These are phyloP conservation scores for Carex scoparia DNA, from an alignment of 176 grass and related monocot genomes.

Conservation along the genomic window DNA sequence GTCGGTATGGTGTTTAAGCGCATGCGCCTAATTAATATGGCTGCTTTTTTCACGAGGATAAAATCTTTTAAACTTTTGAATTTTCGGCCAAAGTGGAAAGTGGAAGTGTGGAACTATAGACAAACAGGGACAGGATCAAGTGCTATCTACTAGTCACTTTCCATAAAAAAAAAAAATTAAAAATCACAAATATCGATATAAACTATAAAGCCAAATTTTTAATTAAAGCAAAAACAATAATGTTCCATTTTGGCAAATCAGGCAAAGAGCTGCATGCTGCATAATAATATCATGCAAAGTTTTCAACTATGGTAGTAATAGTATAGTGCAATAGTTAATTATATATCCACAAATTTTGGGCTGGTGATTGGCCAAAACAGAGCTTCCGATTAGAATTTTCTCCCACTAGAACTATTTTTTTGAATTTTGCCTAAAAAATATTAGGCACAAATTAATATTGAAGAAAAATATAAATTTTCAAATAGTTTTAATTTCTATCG, in stretches of 20 bases:
- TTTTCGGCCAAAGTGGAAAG: not conserved
- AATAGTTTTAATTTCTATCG: too few species aligned
- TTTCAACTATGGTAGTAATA: not conserved
- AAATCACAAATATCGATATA: too few species aligned
- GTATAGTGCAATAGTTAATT: not conserved
- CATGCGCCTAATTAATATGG: conserved; percentile 22
- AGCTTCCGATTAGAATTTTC: too few species aligned
- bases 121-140: not conserved
- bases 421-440: too few species aligned
- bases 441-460: too few species aligned
- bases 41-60: not conserved
- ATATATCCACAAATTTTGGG: too few species aligned
- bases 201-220: too few species aligned
- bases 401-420: too few species aligned
- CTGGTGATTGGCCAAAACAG: too few species aligned
- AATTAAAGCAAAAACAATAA: not conserved
- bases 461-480: too few species aligned
- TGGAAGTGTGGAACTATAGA: not conserved
- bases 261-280: not conserved
- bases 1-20: not conserved
- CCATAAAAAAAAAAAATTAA: not conserved
- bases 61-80: conserved; percentile 15
- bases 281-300: not conserved
- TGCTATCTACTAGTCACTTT: not conserved
- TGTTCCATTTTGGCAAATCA: not conserved